Evolutionary conservation across 2,329 filamentous ascomycete species (phyloP), one percentile per base, ranked within the genome.

Genomic region (Chalaropsis ovoidea): DNA sequence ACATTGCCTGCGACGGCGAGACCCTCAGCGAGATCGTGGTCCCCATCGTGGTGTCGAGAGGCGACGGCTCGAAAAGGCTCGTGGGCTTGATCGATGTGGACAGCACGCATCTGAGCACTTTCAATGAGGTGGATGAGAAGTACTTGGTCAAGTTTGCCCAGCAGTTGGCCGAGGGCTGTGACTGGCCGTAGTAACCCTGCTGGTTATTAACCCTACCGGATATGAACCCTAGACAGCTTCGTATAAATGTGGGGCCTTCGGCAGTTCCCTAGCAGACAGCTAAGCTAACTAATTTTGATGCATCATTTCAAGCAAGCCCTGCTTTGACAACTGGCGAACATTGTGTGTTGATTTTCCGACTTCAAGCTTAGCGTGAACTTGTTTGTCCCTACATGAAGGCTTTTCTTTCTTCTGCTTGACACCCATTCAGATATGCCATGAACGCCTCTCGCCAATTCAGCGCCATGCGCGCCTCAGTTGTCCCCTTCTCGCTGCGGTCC

Each of bases 11-110:
- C 73, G 89, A 94, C 74, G 82, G 83, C 3, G 86, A 84, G 66
- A 89, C 84, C 71, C 82, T 79, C 76, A 92, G 89, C 72, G 89
- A 94, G 77, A 86, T 94, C 72, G 89, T 94, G 19, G 89, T 93
- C 61, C 89, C 89, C 1, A 81, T 93, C 68, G 69, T 87, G 4
- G 72, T 71, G 4, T 72, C 71, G 17, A 69, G 71, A 3, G 63
- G 70, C 63, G 70, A 71, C 54, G 73, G 71, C 27, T 70, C 70
- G 62, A 72, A 69, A 27, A 77, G 82, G 76, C 76, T 87, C 5
- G 85, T 88, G 24, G 88, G 85, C 1, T 88, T 93, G 69, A 89
- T 94, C 67, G 89, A 94, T 71, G 79, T 93, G 27, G 89, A 94
- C 74, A 93, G 89, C 72, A 83, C 85, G 0, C 82, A 81, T 43